A percentile compares a stretch with the other conserved stretches of the same genome.
phyloP scores from a whole-genome alignment of 352 stramenopile species.

The Pythium angustatum region DNA sequence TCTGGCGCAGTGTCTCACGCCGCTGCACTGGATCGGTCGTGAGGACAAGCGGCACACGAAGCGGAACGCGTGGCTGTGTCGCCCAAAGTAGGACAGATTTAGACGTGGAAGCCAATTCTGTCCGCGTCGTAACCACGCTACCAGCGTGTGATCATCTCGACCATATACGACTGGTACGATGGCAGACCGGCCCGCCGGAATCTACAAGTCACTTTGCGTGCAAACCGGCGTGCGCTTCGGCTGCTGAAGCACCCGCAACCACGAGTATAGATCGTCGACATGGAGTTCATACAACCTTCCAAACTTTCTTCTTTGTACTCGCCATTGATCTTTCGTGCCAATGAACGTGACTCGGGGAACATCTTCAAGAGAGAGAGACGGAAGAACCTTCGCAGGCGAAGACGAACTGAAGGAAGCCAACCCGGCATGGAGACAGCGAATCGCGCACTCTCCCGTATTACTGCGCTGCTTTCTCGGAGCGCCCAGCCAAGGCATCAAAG shows the following conservation, averaged over 20 bases:
- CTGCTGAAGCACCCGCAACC: neutral
- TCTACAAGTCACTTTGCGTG: neutral
- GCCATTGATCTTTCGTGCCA: constrained; percentile 1
- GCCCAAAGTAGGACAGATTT: no score
- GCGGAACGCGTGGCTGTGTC: no score
- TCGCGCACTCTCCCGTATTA: no score
- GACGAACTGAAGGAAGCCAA: no score
- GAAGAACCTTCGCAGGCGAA: neutral
- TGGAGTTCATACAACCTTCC: neutral
- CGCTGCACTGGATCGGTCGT: no score
- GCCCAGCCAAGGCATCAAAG: no score
- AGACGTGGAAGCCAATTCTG: constrained; percentile 1
- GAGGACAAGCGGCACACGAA: no score
- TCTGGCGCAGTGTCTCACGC: no score
- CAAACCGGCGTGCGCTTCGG: neutral
- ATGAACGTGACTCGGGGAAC: constrained; percentile 9
- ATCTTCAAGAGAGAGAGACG: neutral
- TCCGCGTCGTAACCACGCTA: constrained; percentile 1
- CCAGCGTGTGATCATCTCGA: neutral
- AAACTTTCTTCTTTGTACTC: neutral
- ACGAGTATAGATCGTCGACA: constrained; percentile 4
- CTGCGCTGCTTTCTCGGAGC: no score
- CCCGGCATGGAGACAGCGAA: no score
- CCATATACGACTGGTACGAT: constrained; percentile 3
- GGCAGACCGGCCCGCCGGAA: neutral